Evolutionary conservation across 768 basidiomycete genomes (phyloP).

Genomic region (Strobilomyces dryophilus): DNA sequence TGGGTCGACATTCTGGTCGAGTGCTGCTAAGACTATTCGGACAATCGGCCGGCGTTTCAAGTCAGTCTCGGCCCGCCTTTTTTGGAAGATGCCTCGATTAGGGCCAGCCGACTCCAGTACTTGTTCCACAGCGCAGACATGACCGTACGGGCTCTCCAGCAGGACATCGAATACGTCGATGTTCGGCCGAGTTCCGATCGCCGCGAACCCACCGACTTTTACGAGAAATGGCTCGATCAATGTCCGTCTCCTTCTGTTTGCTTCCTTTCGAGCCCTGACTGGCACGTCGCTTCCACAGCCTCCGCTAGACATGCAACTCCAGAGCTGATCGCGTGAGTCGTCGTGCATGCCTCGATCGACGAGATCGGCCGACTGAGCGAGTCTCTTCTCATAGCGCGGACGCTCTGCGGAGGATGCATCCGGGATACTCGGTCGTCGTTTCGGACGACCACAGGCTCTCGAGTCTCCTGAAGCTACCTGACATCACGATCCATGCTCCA

Average conservation of each 20-base stretch:
- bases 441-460: slow-evolving; percentile 45
- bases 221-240: slow-evolving; percentile 49
- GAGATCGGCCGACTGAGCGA: slow-evolving; percentile 5
- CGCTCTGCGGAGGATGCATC: slow-evolving; percentile 54
- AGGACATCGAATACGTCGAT: slow-evolving; percentile 27
- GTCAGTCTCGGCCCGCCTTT: background rate
- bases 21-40: background rate
- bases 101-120: background rate
- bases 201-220: slow-evolving; percentile 37
- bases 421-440: slow-evolving; percentile 55
- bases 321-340: slow-evolving; percentile 42
- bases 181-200: slow-evolving; percentile 3
- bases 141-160: slow-evolving; percentile 7
- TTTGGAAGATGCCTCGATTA: background rate
- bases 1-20: slow-evolving; percentile 81
- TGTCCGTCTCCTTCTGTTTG: slow-evolving; percentile 31
- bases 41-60: slow-evolving; percentile 14
- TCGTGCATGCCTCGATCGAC: background rate
- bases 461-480: slow-evolving; percentile 50
- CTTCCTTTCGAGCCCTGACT: slow-evolving; percentile 2
- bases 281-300: slow-evolving; percentile 30
- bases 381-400: slow-evolving; percentile 32
- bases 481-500: slow-evolving; percentile 39
- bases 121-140: slow-evolving; percentile 7
- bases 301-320: slow-evolving; percentile 49